A percentile compares a stretch with the other conserved stretches of the same genome.
phyloP scores from a whole-genome alignment of 306 rosid species.

The Cucurbita ficifolia region DNA sequence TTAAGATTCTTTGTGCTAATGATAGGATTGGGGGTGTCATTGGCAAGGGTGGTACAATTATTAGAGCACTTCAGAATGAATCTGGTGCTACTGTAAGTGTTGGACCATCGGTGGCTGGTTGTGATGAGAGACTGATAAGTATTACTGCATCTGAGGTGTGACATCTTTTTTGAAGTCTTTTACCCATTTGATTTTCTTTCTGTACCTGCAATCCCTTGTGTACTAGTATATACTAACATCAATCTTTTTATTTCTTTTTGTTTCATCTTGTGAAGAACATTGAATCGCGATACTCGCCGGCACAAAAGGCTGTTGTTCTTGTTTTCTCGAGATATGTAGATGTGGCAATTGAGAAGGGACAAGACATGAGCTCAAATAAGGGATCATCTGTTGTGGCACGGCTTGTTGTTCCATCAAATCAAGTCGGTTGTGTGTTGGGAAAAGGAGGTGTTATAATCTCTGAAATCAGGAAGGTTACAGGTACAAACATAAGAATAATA shows the following conservation, averaged over 20 bases:
- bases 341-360: constrained; percentile 53
- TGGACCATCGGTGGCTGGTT: constrained; percentile 48
- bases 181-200: constrained; percentile 1
- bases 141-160: constrained; percentile 81
- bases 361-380: constrained; percentile 35
- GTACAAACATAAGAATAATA: constrained; percentile 57
- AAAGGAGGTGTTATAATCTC: constrained; percentile 78
- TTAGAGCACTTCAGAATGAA: constrained; percentile 77
- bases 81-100: constrained; percentile 72
- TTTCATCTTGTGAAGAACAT: constrained; percentile 36
- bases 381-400: constrained; percentile 52
- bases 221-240: not conserved
- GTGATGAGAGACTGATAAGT: constrained; percentile 69
- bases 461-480: constrained; percentile 75
- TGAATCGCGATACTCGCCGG: constrained; percentile 75
- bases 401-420: constrained; percentile 63
- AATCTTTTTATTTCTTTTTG: not conserved
- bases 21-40: constrained; percentile 84
- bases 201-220: not conserved
- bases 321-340: constrained; percentile 70
- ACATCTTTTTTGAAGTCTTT: not conserved
- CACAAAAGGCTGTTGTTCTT: constrained; percentile 81
- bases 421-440: constrained; percentile 94
- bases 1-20: constrained; percentile 64
- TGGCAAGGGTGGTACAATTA: constrained; percentile 80